Base-by-base conservation (phyloP, 2,329 filamentous ascomycete genomes). In the Botrytis pseudocinerea region DNA sequence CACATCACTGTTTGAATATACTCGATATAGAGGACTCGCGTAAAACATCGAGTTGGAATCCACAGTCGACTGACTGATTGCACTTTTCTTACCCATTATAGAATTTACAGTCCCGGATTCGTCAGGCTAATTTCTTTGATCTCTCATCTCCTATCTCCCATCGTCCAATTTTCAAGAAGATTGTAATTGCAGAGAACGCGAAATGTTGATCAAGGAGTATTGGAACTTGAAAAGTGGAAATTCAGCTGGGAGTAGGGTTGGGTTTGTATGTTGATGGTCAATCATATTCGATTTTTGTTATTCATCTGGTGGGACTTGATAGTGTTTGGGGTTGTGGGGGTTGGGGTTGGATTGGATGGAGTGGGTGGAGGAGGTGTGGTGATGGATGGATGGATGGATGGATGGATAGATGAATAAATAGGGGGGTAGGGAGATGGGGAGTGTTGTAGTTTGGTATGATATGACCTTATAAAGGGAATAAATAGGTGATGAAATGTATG, bases 11-110 rank as follows among this genome's bases (percentile, higher is more conserved):
- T 14, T 28, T 32, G 51, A 18, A 28, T 18, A 28, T 32, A 57
- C n/a, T 28, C 51, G 2, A 2, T 16, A 28, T 18, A 57, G n/a
- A 57, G n/a, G 1, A 16, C 18, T 57, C 14, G 6, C 18, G 14
- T 57, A 32, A 8, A 18, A 3, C 28, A 0, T 18, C n/a, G 3
- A 28, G 0, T 54, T 28, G 6, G 7, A 2, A 28, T 28, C 14
- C n/a, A 10, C 4, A 18, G 2, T 28, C 18, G 14, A 28, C 4
- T 32, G 14, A 28, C 4, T 5, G 4, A 14, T n/a, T 48, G 9
- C 22, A 25, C 0, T 48, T 48, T 22, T 6, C 3, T 22, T 48
- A 12, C 48, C 25, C 10, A 51, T 5, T 48, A 25, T 48, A 14
- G 48, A 51, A 12, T 12, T 1, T 1, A n/a, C 48, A n/a, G 8